A percentile compares a stretch with the other conserved stretches of the same genome.
Conservation (phyloP, 257 asterid genomes). For the Nicotiana sylvestris region DNA sequence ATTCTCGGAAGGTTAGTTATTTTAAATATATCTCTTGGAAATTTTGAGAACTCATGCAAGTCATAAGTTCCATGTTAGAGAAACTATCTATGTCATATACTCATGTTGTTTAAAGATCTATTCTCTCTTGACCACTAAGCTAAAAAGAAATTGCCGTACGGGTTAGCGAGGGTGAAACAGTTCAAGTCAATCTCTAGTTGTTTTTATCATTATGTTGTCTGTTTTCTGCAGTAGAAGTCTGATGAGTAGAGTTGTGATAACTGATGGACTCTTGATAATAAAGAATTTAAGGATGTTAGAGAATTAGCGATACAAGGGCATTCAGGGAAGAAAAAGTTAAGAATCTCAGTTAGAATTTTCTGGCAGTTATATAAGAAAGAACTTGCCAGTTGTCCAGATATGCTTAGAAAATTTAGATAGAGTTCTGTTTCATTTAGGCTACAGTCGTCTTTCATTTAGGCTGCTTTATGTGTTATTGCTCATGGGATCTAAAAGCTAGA, state of each 20-base stretch:
- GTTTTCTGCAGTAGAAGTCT: neutral
- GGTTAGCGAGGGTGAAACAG: neutral
- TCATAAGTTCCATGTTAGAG: neutral
- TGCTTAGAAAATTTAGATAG: neutral
- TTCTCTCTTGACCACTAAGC: neutral
- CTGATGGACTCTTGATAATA: neutral
- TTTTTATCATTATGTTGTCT: neutral
- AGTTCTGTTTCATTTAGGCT: neutral
- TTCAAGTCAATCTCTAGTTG: constrained; percentile 2
- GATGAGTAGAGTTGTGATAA: neutral
- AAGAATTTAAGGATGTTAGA: neutral
- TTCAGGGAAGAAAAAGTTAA: neutral
- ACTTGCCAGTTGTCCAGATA: neutral
- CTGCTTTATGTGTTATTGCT: neutral
- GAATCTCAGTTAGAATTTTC: neutral
- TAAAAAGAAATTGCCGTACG: neutral
- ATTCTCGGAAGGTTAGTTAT: constrained; percentile 48
- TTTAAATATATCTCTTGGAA: neutral
- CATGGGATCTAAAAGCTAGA: neutral
- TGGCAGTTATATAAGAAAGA: neutral
- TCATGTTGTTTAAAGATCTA: neutral
- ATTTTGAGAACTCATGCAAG: constrained; percentile 1
- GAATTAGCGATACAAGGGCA: neutral
- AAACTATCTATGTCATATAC: neutral
- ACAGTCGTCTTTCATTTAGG: neutral